Evolutionary conservation across 31 red algal species (phyloP).

Genomic region (Porphyra umbilicalis): DNA sequence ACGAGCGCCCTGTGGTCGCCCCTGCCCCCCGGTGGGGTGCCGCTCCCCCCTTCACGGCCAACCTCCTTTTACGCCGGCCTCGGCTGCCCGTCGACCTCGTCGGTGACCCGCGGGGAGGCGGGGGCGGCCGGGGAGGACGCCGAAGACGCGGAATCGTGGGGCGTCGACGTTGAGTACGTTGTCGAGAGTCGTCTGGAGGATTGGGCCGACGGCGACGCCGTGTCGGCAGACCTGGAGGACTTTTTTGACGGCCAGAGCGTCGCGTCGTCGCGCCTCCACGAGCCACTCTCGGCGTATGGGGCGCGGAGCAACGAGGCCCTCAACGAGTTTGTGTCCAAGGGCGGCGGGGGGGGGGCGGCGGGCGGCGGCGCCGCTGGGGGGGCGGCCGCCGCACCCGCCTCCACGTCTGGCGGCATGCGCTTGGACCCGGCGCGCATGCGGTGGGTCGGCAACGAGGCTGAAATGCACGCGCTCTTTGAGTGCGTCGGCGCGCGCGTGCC

Average conservation of each 20-base stretch:
- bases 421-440: not conserved
- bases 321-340: not conserved
- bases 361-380: not conserved
- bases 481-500: not conserved
- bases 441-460: not conserved
- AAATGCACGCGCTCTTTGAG: not conserved
- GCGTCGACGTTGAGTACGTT: not conserved
- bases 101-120: not conserved
- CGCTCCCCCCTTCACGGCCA: not conserved
- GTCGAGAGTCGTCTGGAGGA: not conserved
- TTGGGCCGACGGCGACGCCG: not conserved
- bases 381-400: not conserved
- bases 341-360: not conserved
- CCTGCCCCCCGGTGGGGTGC: not conserved
- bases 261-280: not conserved
- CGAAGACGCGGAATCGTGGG: not conserved
- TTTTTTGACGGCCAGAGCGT: conserved; percentile 1
- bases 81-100: not conserved
- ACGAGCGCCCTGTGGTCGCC: not conserved
- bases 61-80: not conserved
- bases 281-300: not conserved
- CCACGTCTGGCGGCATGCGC: not conserved
- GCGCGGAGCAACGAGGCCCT: not conserved
- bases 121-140: not conserved
- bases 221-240: not conserved